phyloP scores from a whole-genome alignment of 2,329 filamentous ascomycete species.

The Pyrenophora tritici-repentis region DNA sequence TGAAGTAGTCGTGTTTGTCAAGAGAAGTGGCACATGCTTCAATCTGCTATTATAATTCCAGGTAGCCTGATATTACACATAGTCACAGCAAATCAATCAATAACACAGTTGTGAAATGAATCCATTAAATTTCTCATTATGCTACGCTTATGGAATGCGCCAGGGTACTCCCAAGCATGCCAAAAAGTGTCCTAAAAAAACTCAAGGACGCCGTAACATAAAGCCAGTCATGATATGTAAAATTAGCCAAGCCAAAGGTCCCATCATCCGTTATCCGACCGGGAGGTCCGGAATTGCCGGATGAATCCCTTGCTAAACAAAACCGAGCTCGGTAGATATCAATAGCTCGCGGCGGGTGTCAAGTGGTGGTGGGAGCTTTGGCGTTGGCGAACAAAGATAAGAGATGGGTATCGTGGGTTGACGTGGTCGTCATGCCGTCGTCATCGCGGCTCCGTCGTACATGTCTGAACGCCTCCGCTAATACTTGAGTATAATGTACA shows the following conservation, averaged over 20 bases:
- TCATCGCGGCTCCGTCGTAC: slow-evolving; percentile 13
- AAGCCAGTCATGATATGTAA: slow-evolving; percentile 13
- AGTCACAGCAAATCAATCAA: not conserved
- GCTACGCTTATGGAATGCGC: slow-evolving; percentile 13
- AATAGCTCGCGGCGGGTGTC: not conserved
- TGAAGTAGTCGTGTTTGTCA: not conserved
- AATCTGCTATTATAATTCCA: not conserved
- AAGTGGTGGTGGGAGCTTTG: slow-evolving; percentile 1
- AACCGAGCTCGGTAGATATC: slow-evolving; percentile 1
- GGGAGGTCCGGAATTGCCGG: slow-evolving; percentile 5
- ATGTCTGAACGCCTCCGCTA: slow-evolving; percentile 53
- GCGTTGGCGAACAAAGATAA: slow-evolving; percentile 15
- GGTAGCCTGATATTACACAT: not conserved
- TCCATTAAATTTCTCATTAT: slow-evolving; percentile 17
- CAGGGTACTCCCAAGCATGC: slow-evolving; percentile 1
- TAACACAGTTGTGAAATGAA: not conserved
- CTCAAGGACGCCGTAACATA: slow-evolving; percentile 18
- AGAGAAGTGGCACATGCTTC: not conserved
- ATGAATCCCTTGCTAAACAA: not conserved
- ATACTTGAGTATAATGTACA: slow-evolving; percentile 93
- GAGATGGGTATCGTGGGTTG: slow-evolving; percentile 43
- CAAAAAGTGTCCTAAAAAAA: slow-evolving; percentile 7
- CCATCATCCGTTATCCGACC: slow-evolving; percentile 3
- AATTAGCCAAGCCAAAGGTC: slow-evolving; percentile 8
- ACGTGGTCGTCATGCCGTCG: slow-evolving; percentile 16